Conservation (phyloP, 2,329 filamentous ascomycete species). For the Nemania sp. region DNA sequence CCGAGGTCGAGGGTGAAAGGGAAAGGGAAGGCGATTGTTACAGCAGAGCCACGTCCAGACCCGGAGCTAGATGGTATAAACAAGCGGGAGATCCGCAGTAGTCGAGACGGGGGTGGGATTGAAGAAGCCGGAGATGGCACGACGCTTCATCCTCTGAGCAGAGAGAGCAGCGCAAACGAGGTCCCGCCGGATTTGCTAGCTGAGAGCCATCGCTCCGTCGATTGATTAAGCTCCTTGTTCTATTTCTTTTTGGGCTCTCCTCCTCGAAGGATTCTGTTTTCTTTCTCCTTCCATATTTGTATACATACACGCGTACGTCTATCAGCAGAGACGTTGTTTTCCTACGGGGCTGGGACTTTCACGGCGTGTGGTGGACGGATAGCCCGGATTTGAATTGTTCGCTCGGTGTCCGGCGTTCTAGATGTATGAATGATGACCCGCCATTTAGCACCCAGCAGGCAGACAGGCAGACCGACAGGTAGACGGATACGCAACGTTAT, state of each 20-base stretch:
- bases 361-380: not conserved
- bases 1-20: slow-evolving; percentile 23
- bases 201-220: slow-evolving; percentile 37
- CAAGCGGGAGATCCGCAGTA: not conserved
- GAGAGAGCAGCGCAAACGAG: slow-evolving; percentile 45
- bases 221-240: slow-evolving; percentile 6
- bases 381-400: not conserved
- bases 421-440: not conserved
- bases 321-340: not conserved
- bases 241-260: not conserved
- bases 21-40: slow-evolving; percentile 11
- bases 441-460: too few relatives aligned
- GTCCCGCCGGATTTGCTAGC: slow-evolving; percentile 46
- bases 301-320: not conserved
- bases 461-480: not conserved
- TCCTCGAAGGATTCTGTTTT: not conserved
- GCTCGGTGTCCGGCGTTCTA: not conserved
- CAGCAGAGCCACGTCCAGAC: not conserved
- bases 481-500: not conserved
- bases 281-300: not conserved
- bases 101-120: not conserved
- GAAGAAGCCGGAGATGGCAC: slow-evolving; percentile 2
- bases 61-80: not conserved
- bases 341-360: not conserved
- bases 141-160: slow-evolving; percentile 31